phyloP scores from a whole-genome alignment of 768 basidiomycete genomes.

The Mycena latifolia region DNA sequence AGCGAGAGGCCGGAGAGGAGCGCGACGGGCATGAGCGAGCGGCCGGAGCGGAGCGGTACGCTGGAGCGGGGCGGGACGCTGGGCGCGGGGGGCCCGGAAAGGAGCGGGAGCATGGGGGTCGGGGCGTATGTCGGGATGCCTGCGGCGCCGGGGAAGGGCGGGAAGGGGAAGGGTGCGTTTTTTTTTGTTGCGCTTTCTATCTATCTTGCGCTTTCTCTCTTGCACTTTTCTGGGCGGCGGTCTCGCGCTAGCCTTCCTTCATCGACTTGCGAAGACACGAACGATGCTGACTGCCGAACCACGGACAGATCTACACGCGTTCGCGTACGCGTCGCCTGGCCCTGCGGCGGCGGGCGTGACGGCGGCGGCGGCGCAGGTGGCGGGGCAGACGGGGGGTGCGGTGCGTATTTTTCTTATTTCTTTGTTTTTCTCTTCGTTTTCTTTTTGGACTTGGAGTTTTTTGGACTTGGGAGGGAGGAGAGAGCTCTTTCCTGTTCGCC shows the following conservation, averaged over 20 bases:
- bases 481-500: too few relatives aligned
- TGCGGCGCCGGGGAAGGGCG: not conserved
- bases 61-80: not conserved
- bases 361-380: not conserved
- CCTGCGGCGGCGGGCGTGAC: not conserved
- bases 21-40: too few relatives aligned
- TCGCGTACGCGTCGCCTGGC: not conserved
- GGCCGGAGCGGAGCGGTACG: not conserved
- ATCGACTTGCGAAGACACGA: too few relatives aligned
- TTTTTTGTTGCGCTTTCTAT: not conserved
- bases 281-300: not conserved
- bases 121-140: too few relatives aligned
- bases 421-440: too few relatives aligned
- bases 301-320: not conserved
- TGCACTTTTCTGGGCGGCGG: too few relatives aligned
- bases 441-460: too few relatives aligned
- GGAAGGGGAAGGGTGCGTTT: constrained; percentile 10
- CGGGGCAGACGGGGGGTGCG: not conserved
- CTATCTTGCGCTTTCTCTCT: not conserved
- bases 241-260: too few relatives aligned
- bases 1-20: too few relatives aligned
- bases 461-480: too few relatives aligned
- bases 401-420: not conserved
- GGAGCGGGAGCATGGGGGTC: not conserved
- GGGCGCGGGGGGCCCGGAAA: not conserved